Evolutionary conservation across 768 basidiomycete species (phyloP).

Genomic region (Russula abietina): DNA sequence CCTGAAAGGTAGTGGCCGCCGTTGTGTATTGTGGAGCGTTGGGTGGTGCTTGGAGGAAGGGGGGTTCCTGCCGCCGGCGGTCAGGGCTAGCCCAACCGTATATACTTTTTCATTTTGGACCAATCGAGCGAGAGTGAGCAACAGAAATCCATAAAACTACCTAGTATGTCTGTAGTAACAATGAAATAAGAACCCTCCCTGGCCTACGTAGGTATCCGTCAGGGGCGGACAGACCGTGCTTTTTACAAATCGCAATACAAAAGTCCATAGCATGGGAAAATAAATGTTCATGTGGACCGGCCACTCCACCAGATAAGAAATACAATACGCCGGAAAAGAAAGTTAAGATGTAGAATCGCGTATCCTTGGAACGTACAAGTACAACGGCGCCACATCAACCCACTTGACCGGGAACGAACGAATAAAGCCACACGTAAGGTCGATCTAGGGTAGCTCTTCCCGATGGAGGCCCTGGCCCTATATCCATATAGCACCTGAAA

Average conservation of each 20-base stretch:
- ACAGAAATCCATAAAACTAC: not conserved
- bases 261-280: slow-evolving; percentile 5
- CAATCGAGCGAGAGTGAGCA: not conserved
- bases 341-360: not conserved
- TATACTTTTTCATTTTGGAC: not conserved
- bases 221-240: not conserved
- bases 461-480: not conserved
- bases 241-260: not conserved
- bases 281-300: not conserved
- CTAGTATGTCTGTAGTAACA: not conserved
- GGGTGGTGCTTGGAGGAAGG: no score
- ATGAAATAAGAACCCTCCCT: not conserved
- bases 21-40: no score
- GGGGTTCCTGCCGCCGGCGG: no score
- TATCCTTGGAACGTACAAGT: slow-evolving; percentile 5
- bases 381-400: slow-evolving; percentile 3
- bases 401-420: not conserved
- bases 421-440: not conserved
- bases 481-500: slow-evolving; percentile 8
- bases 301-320: not conserved
- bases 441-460: not conserved
- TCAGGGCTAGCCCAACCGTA: not conserved
- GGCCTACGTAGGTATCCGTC: not conserved
- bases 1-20: no score
- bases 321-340: slow-evolving; percentile 7